Conservation (phyloP, 805 yeast species). For the Teunomyces tritomae region DNA sequence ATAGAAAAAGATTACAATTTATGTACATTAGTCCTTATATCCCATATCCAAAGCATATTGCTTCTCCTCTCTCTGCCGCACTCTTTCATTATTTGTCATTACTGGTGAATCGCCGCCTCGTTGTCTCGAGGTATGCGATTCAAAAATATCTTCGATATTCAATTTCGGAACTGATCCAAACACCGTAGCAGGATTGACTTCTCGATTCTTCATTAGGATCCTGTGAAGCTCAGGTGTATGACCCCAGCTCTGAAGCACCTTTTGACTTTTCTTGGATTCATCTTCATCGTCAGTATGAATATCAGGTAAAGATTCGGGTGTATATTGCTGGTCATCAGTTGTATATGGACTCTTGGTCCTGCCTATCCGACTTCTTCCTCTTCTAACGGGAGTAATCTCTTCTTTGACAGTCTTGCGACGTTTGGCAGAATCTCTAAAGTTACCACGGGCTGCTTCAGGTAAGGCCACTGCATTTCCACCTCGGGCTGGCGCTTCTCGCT, state of each 20-base stretch:
- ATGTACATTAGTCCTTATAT: conserved; percentile 14
- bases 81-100: conserved; percentile 34
- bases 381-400: background rate
- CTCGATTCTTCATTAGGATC: conserved; percentile 24
- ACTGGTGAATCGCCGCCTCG: conserved; percentile 54
- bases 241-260: conserved; percentile 37
- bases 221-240: conserved; percentile 33
- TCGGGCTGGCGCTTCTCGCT: conserved; percentile 25
- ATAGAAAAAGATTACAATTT: background rate
- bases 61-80: conserved; percentile 44
- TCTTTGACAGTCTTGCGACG: conserved; percentile 3
- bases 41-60: conserved; percentile 50
- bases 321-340: conserved; percentile 1
- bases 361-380: conserved; percentile 1
- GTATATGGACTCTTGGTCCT: background rate
- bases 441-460: conserved; percentile 40
- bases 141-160: conserved; percentile 68
- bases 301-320: conserved; percentile 32
- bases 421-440: conserved; percentile 5
- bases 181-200: conserved; percentile 61
- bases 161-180: conserved; percentile 76
- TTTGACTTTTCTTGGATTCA: conserved; percentile 16
- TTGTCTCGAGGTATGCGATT: conserved; percentile 46
- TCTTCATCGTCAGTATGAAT: conserved; percentile 42
- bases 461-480: conserved; percentile 29